phyloP scores from a whole-genome alignment of 257 asterid species.

The Jasminum sambac region DNA sequence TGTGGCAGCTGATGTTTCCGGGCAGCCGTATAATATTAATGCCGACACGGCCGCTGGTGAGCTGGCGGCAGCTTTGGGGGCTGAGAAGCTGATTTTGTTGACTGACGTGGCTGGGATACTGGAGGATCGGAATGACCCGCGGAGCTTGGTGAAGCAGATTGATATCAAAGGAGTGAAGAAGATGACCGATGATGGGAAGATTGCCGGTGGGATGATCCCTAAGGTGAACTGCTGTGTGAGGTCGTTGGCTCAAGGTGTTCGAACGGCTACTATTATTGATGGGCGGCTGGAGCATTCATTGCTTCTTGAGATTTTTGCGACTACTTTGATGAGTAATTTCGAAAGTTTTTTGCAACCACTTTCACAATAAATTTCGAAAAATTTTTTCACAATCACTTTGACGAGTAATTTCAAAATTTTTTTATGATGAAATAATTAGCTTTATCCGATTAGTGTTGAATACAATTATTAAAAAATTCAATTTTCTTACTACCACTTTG shows the following conservation, averaged over 20 bases:
- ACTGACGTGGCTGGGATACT: slow-evolving; percentile 76
- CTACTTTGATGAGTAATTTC: too few relatives aligned
- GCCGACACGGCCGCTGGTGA: slow-evolving; percentile 87
- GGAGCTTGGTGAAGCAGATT: slow-evolving; percentile 68
- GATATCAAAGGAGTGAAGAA: slow-evolving; percentile 75
- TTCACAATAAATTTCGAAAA: too few relatives aligned
- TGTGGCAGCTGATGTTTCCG: slow-evolving; percentile 59
- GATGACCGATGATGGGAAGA: slow-evolving; percentile 63
- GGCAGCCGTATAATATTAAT: slow-evolving; percentile 69
- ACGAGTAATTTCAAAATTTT: too few relatives aligned
- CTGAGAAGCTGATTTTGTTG: slow-evolving; percentile 68
- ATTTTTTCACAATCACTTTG: too few relatives aligned
- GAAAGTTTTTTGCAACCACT: too few relatives aligned
- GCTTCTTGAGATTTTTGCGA: slow-evolving; percentile 81
- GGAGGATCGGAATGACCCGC: slow-evolving; percentile 51
- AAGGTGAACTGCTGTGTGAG: slow-evolving; percentile 76
- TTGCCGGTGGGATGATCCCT: slow-evolving; percentile 86
- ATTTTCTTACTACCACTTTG: too few relatives aligned
- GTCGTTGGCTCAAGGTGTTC: slow-evolving; percentile 79
- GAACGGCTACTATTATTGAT: slow-evolving; percentile 73
- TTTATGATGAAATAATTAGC: too few relatives aligned
- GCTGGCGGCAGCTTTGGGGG: slow-evolving; percentile 71
- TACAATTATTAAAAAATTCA: too few relatives aligned
- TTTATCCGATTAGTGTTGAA: too few relatives aligned
- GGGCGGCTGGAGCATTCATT: slow-evolving; percentile 76